Percentiles rank a stretch among this genome's conserved stretches.
Evolutionary conservation across 2,329 filamentous ascomycete species (phyloP).

Genomic region (Xylariaceae sp.): DNA sequence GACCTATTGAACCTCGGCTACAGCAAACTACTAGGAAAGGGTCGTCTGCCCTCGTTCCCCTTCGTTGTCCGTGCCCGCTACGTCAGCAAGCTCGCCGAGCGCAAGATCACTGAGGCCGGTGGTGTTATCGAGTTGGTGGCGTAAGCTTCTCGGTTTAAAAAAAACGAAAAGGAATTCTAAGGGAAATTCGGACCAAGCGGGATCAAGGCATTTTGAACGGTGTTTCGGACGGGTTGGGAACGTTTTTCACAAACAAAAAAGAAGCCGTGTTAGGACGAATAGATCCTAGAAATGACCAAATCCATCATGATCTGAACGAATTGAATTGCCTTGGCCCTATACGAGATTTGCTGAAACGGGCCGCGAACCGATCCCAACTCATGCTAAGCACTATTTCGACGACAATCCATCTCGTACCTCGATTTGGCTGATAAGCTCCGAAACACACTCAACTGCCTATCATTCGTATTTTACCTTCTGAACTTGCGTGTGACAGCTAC

Average conservation of each 20-base stretch:
- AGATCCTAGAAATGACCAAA: constrained; percentile 15
- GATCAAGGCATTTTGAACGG: too few relatives aligned
- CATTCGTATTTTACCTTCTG: not conserved
- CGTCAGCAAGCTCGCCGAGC: constrained; percentile 93
- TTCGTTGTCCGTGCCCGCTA: constrained; percentile 92
- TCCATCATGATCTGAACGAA: constrained; percentile 8
- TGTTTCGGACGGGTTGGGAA: constrained; percentile 10
- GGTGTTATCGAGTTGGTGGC: constrained; percentile 46
- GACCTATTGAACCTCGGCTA: constrained; percentile 96
- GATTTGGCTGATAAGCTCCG: not conserved
- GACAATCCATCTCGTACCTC: too few relatives aligned
- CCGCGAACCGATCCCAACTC: not conserved
- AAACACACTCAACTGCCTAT: not conserved
- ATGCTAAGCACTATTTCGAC: not conserved
- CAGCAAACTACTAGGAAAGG: constrained; percentile 98
- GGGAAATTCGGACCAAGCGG: not conserved
- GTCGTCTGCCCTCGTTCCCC: constrained; percentile 86
- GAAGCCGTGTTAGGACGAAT: constrained; percentile 7
- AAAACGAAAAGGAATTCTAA: not conserved
- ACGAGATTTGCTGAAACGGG: constrained; percentile 9
- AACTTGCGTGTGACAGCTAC: not conserved
- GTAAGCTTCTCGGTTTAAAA: constrained; percentile 3
- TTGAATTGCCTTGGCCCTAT: not conserved
- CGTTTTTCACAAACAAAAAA: constrained; percentile 1
- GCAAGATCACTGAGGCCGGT: constrained; percentile 98